Base-by-base conservation (phyloP, 768 basidiomycete species). In the Leccinum rimulosum region DNA sequence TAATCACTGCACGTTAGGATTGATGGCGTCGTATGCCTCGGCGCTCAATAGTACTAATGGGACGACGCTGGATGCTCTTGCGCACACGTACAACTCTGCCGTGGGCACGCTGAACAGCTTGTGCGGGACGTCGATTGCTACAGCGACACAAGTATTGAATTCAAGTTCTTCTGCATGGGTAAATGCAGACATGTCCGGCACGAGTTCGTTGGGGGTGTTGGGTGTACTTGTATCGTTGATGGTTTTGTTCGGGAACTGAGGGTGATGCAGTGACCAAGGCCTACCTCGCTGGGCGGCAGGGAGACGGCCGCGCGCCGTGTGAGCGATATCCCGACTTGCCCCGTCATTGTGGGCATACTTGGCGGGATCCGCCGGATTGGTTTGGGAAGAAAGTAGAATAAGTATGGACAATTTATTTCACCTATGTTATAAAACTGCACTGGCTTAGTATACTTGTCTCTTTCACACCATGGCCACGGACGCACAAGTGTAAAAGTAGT, bases 1-100 rank as follows among this genome's bases (percentile, higher is more conserved):
- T 69, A 86, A 84, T 3, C 58, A 78, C 5, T 93, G 91, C 71
- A 83, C 83, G 22, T 80, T 83, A 70, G 78, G 70, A 61, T 60
- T 90, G 10, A 80, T 93, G 81, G 70, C 67, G 17, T 64, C 77
- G 36, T 92, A 87, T 67, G 77, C 77, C 8, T 57, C 68, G 5
- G 81, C 82, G 7, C 68, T 86, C 52, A 40, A 66, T 25, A 69
- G 79, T 38, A 27, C 68, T 10, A 68, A 70, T 73, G 72, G 62
- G 54, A 72, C 66, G 50, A 68, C 60, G 52, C 62, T 78, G 30
- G 64, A 60, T 4, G 78, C 73, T 36, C 75, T 89, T 54, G 60
- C 74, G 60, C 56, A 73, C 56, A 82, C 84, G 31, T 89, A 88
- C 69, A 68, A 69, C 28, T 33, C 59, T 4, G 86, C 84, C 1